Evolutionary conservation across 164 flowering plant species (phyloP).

Genomic region (Cinnamomum micranthum): DNA sequence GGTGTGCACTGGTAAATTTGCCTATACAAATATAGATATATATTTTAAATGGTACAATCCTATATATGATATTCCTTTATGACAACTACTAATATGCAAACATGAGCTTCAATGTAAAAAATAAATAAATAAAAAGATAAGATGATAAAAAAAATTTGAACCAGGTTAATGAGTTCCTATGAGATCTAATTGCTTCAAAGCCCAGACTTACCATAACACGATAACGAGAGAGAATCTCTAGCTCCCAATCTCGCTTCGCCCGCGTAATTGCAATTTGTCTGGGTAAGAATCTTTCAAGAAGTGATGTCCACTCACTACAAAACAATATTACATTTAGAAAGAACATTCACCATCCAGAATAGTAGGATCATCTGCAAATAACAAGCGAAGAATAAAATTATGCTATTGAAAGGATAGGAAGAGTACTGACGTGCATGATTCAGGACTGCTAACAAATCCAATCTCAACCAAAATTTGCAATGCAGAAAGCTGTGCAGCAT

Average conservation of each 20-base stretch:
- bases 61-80: too few relatives aligned
- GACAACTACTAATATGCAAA: too few relatives aligned
- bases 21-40: too few relatives aligned
- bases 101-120: too few relatives aligned
- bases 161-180: not conserved
- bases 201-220: slow-evolving; percentile 53
- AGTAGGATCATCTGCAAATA: not conserved
- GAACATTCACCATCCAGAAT: not conserved
- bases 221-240: slow-evolving; percentile 85
- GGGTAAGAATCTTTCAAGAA: slow-evolving; percentile 85
- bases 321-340: not conserved
- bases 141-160: too few relatives aligned
- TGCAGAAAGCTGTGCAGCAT: slow-evolving; percentile 95
- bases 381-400: not conserved
- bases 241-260: slow-evolving; percentile 92
- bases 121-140: too few relatives aligned
- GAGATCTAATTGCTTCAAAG: not conserved
- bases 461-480: slow-evolving; percentile 93
- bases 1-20: too few relatives aligned
- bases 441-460: slow-evolving; percentile 70
- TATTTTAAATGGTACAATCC: too few relatives aligned
- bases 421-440: slow-evolving; percentile 77
- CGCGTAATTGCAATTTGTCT: slow-evolving; percentile 94
- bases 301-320: slow-evolving; percentile 92
- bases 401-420: not conserved